Percentiles rank a stretch among this genome's conserved stretches.
Conservation (phyloP, 2,329 filamentous ascomycete genomes). For the Diplodia intermedia region DNA sequence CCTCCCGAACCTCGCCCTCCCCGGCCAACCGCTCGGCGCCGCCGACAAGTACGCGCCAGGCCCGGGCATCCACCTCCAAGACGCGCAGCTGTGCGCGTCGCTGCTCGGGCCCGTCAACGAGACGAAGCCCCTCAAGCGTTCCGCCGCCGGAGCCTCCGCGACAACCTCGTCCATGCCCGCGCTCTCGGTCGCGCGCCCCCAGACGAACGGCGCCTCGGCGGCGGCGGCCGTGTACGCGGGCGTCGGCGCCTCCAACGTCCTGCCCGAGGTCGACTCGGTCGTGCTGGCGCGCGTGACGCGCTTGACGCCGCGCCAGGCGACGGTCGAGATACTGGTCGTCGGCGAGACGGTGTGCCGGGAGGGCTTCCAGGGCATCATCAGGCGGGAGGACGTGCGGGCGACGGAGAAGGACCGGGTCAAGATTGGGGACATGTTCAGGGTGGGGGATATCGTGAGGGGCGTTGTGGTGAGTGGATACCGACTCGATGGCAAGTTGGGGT, state of each 20-base stretch:
- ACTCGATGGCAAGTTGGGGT: not conserved
- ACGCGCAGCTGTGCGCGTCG: conserved; percentile 78
- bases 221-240: conserved; percentile 29
- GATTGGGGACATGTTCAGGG: conserved; percentile 88
- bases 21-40: conserved; percentile 80
- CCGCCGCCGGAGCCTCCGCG: conserved; percentile 2
- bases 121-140: conserved; percentile 46
- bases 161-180: conserved; percentile 45
- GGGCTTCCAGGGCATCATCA: conserved; percentile 84
- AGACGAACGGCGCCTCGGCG: not conserved
- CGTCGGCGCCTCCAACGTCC: conserved; percentile 64
- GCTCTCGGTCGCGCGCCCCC: conserved; percentile 37
- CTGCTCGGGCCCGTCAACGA: conserved; percentile 71
- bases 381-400: conserved; percentile 82
- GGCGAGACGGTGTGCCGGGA: conserved; percentile 70
- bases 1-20: conserved; percentile 66
- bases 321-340: conserved; percentile 84
- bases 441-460: conserved; percentile 89
- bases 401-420: conserved; percentile 96
- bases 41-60: conserved; percentile 73
- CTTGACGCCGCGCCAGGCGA: conserved; percentile 83
- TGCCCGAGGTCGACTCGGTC: conserved; percentile 80
- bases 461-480: conserved; percentile 67
- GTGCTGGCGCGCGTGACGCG: conserved; percentile 87
- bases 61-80: conserved; percentile 82